Evolutionary conservation across 257 asterid genomes (phyloP).

Genomic region (Cinchona pubescens): DNA sequence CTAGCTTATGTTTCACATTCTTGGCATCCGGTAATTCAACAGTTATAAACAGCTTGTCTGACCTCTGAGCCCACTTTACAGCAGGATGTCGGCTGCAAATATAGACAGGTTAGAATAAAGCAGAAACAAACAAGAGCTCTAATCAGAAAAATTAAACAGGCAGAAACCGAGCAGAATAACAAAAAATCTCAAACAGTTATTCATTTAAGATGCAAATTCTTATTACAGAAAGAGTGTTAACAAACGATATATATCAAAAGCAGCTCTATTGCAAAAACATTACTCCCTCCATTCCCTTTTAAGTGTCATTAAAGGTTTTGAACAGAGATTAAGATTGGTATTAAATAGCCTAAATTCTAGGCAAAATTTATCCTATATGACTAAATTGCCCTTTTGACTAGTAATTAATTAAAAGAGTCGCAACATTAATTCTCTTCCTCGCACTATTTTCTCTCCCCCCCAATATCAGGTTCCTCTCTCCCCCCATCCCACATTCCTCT

Average conservation of each 20-base stretch:
- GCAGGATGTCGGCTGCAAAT: conserved; percentile 55
- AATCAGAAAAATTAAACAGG: neutral
- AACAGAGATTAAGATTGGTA: no score
- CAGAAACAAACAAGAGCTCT: neutral
- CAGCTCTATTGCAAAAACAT: neutral
- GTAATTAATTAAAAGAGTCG: no score
- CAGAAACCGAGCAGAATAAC: neutral
- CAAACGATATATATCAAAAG: neutral
- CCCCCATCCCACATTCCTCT: no score
- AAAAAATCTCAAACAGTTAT: neutral
- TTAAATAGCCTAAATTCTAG: no score
- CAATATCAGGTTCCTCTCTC: no score
- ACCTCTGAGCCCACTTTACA: conserved; percentile 75
- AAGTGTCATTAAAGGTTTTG: no score
- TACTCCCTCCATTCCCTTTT: no score
- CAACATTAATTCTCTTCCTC: no score
- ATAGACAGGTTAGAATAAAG: neutral
- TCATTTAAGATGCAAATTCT: neutral
- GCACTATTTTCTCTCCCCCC: no score
- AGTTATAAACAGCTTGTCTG: conserved; percentile 49
- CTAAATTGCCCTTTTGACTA: no score
- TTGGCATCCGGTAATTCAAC: conserved; percentile 76
- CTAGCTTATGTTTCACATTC: conserved; percentile 61
- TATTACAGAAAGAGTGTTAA: neutral
- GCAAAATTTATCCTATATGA: no score